A percentile compares a stretch with the other conserved stretches of the same genome.
phyloP scores from a whole-genome alignment of 2,329 filamentous ascomycete genomes.

The Alternaria angustiovoidea region DNA sequence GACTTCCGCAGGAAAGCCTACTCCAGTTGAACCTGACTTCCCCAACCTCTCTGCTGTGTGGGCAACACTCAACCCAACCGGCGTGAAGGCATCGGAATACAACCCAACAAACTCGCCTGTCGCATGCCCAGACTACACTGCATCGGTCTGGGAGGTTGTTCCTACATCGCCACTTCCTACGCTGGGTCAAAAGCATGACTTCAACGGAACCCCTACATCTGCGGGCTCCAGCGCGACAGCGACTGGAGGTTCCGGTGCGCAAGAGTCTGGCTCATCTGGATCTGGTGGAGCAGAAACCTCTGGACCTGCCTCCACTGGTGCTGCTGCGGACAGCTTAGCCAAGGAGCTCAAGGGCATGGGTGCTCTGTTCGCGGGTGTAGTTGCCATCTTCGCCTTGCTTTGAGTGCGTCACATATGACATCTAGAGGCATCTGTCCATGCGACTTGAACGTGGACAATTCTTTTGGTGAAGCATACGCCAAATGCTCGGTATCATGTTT shows the following conservation, averaged over 20 bases:
- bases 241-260: constrained; percentile 2
- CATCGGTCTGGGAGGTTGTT: constrained; percentile 75
- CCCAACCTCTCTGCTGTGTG: constrained; percentile 78
- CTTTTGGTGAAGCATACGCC: background rate
- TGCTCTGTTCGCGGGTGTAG: constrained; percentile 26
- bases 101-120: constrained; percentile 68
- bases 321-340: constrained; percentile 27
- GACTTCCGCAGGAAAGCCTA: constrained; percentile 65
- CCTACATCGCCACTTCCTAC: constrained; percentile 74
- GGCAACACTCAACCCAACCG: constrained; percentile 74
- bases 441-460: background rate
- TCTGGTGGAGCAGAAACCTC: constrained; percentile 14
- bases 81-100: constrained; percentile 73
- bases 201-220: constrained; percentile 13
- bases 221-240: constrained; percentile 2
- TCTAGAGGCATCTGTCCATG: rapidly evolving
- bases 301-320: constrained; percentile 22
- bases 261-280: constrained; percentile 6
- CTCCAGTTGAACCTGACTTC: constrained; percentile 78
- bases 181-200: constrained; percentile 59
- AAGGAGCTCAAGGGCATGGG: constrained; percentile 33
- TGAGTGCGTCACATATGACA: background rate
- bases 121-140: constrained; percentile 74
- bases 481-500: background rate
- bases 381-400: constrained; percentile 37